Base-by-base conservation (phyloP, 2,329 filamentous ascomycete genomes). In the Arthroderma uncinatum region DNA sequence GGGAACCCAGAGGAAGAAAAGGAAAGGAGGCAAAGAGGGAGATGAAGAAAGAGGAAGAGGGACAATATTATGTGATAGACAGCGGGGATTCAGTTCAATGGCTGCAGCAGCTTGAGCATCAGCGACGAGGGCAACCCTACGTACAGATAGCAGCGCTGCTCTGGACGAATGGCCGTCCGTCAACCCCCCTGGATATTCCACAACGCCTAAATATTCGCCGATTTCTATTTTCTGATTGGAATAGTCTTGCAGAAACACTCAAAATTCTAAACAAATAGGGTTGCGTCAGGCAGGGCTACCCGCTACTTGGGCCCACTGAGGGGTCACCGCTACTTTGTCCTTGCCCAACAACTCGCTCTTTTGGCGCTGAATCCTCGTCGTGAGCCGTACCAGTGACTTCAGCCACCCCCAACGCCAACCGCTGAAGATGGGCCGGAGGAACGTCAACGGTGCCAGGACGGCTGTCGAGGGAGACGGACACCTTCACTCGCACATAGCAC, bases 241-340 rank as follows among this genome's bases (percentile, higher is more conserved):
- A 58, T 54, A 33, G 21, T 14, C 19, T 34, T 30, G n/a, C 28
- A 25, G 42, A 56, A 55, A 44, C 48, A 30, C 19, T 33, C 30
- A 7, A 19, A 25, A 53, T 36, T 10, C 23, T 42, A 53, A 52
- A 50, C 59, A 58, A 60, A 60, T 60, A 36, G 59, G 56, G 57
- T 60, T 59, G 55, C 54, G 59, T 62, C 57, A 60, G 60, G 60
- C 60, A 62, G 50, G 55, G 16, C 55, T 60, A 59, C 57, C 60
- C 57, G 58, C 52, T 57, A 58, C 59, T 53, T 58, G 57, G 50
- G 42, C 36, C 60, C 57, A 60, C 58, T 59, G 58, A 60, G 60
- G 59, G 57, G 60, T 62, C 60, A 62, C 60, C 60, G 60, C 60
- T 55, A 59, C 53, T 62, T 62, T 14, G 25, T 58, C 54, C 55